phyloP scores from a whole-genome alignment of 495 filamentous ascomycete genomes.

The Sphaerosporella brunnea region DNA sequence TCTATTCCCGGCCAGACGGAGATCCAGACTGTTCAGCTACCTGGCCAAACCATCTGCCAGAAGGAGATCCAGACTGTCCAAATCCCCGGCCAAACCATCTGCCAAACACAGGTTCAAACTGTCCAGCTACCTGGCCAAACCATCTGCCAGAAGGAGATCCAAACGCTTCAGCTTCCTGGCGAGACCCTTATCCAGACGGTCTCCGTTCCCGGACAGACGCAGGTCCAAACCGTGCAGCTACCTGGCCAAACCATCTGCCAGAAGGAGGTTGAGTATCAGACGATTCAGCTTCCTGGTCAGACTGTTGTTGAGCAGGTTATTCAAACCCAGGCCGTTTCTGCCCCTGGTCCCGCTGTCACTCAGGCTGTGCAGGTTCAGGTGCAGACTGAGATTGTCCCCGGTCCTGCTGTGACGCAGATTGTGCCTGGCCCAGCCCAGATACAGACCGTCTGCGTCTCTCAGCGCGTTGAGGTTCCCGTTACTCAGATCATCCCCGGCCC shows the following conservation, averaged over 20 bases:
- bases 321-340: too few species aligned
- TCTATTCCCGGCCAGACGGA: too few species aligned
- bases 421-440: constrained; percentile 18
- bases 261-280: constrained; percentile 10
- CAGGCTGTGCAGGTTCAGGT: constrained; percentile 12
- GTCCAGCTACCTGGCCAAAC: constrained; percentile 19
- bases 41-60: constrained; percentile 18
- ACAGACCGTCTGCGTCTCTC: constrained; percentile 7
- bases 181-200: constrained; percentile 15
- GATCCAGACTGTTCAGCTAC: constrained; percentile 14
- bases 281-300: constrained; percentile 13
- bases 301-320: constrained; percentile 19
- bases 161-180: constrained; percentile 15
- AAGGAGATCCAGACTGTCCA: too few species aligned
- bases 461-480: constrained; percentile 2
- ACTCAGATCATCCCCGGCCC: constrained; percentile 2
- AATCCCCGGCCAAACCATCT: too few species aligned
- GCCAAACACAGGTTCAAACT: too few species aligned
- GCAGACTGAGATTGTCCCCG: too few species aligned
- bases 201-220: not conserved
- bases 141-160: too few species aligned
- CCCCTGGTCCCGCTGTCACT: constrained; percentile 16
- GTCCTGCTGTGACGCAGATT: constrained; percentile 13
- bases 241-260: constrained; percentile 18
- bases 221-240: not conserved